These are phyloP conservation scores for Agroathelia rolfsii DNA, from an alignment of 1,284 basidiomycete genomes.

Conservation along the genomic window DNA sequence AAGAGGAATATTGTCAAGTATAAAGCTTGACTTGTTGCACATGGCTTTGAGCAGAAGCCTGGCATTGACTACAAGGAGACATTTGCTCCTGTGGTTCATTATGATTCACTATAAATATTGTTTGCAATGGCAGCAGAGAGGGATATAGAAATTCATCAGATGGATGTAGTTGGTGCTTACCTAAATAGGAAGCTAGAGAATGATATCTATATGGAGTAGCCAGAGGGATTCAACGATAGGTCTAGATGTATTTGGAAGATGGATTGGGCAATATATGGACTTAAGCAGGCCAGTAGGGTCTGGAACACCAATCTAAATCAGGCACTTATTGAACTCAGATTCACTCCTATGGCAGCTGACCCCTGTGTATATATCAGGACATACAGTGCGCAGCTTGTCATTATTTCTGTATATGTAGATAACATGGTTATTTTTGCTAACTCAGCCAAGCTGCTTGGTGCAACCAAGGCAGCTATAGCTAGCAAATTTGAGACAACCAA, in stretches of 20 bases:
- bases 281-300: constrained; percentile 17
- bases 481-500: no score
- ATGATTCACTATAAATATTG: constrained; percentile 17
- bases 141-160: constrained; percentile 16
- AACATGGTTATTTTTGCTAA: no score
- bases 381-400: no score
- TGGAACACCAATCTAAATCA: constrained; percentile 15
- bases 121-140: constrained; percentile 16
- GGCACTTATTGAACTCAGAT: constrained; percentile 1
- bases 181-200: constrained; percentile 27
- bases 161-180: constrained; percentile 28
- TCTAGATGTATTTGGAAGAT: constrained; percentile 12
- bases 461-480: no score
- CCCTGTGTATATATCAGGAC: no score
- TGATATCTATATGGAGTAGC: constrained; percentile 29
- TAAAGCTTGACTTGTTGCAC: constrained; percentile 27
- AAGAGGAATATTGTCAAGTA: constrained; percentile 17
- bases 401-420: no score
- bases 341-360: no score
- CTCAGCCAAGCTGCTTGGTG: no score
- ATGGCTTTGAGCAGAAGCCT: constrained; percentile 23
- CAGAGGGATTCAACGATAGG: constrained; percentile 18
- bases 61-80: constrained; percentile 27
- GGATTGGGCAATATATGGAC: constrained; percentile 16
- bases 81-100: constrained; percentile 18